Conservation (phyloP, 1,284 basidiomycete genomes). For the Naganishia cerealis region DNA sequence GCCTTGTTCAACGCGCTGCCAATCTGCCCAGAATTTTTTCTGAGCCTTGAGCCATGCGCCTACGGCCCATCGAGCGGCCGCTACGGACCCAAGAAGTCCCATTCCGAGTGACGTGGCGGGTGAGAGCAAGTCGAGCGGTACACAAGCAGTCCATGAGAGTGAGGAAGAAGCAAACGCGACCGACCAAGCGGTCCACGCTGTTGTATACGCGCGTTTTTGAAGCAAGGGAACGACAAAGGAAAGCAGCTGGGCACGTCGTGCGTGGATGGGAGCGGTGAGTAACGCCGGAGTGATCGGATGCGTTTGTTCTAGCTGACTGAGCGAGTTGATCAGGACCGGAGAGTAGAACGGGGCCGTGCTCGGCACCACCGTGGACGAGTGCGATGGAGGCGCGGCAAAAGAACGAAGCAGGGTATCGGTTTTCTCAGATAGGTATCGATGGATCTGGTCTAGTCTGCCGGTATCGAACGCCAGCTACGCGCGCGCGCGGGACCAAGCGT, state of each 20-base stretch:
- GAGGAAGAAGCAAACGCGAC: constrained; percentile 51
- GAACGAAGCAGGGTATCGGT: constrained; percentile 40
- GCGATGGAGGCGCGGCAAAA: constrained; percentile 39
- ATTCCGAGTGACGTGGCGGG: constrained; percentile 62
- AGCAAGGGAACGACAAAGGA: constrained; percentile 62
- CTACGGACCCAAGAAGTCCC: constrained; percentile 61
- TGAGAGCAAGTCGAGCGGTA: constrained; percentile 39
- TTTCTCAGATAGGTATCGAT: constrained; percentile 57
- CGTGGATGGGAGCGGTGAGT: constrained; percentile 62
- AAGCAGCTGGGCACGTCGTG: constrained; percentile 63
- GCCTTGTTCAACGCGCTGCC: constrained; percentile 67
- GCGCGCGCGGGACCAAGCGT: neutral
- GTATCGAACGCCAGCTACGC: constrained; percentile 69
- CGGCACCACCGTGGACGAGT: neutral
- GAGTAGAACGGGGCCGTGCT: constrained; percentile 59
- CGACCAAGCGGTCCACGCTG: constrained; percentile 58
- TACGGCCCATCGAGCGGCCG: constrained; percentile 66
- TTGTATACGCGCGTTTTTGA: constrained; percentile 67
- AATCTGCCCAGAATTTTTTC: constrained; percentile 70
- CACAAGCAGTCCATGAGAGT: constrained; percentile 51
- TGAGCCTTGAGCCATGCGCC: constrained; percentile 72
- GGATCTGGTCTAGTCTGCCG: constrained; percentile 64
- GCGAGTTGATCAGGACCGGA: constrained; percentile 66
- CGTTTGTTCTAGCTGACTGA: constrained; percentile 59
- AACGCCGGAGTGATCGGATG: constrained; percentile 59